Conservation (phyloP, 2,329 filamentous ascomycete species). For the Aspergillus calidoustus region DNA sequence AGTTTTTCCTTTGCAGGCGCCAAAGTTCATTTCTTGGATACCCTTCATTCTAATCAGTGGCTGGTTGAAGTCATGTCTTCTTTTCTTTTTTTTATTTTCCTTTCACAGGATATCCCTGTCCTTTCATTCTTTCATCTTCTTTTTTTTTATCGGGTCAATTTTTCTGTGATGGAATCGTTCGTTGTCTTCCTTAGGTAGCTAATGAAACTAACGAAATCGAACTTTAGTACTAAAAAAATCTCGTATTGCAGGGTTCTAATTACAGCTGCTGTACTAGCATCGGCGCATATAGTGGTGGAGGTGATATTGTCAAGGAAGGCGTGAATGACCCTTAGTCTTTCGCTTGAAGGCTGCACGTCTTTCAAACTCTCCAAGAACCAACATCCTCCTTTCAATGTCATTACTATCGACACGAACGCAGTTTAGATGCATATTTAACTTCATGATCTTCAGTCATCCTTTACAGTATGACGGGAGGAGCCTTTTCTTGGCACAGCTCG, state of each 20-base stretch:
- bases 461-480: too few relatives aligned
- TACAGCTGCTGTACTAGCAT: not conserved
- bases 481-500: too few relatives aligned
- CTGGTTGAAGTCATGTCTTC: slow-evolving; percentile 27
- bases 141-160: slow-evolving; percentile 15
- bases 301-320: not conserved
- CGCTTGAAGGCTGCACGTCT: too few relatives aligned
- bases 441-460: too few relatives aligned
- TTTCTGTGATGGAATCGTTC: slow-evolving; percentile 19
- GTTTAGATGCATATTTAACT: too few relatives aligned
- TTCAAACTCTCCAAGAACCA: too few relatives aligned
- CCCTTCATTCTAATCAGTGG: slow-evolving; percentile 28
- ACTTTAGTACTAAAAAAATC: slow-evolving; percentile 19
- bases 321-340: not conserved
- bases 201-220: slow-evolving; percentile 29
- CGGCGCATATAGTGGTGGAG: not conserved
- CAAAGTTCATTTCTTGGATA: slow-evolving; percentile 31
- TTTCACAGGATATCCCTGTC: slow-evolving; percentile 4
- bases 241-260: not conserved
- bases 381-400: too few relatives aligned
- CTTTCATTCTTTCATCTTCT: slow-evolving; percentile 15
- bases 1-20: slow-evolving; percentile 25
- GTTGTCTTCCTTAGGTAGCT: slow-evolving; percentile 17
- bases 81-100: slow-evolving; percentile 10
- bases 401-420: too few relatives aligned